phyloP scores from a whole-genome alignment of 2,329 filamentous ascomycete species.

The Fusarium chuoi region DNA sequence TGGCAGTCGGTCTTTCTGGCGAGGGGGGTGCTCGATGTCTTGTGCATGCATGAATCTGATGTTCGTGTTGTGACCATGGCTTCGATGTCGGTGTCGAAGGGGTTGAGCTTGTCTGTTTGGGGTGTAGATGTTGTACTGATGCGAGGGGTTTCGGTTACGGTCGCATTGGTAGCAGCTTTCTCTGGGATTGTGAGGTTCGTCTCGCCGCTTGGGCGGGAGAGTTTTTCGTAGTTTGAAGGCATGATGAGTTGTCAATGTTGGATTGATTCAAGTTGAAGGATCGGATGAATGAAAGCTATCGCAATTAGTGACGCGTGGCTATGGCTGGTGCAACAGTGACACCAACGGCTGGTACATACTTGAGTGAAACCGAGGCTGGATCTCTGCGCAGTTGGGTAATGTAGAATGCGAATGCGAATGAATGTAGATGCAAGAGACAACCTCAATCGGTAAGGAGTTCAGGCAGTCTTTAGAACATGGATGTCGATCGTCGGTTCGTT shows the following conservation, averaged over 20 bases:
- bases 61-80: conserved; percentile 55
- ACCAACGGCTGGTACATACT: conserved; percentile 31
- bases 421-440: not conserved
- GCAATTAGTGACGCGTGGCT: conserved; percentile 32
- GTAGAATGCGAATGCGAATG: not conserved
- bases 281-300: not conserved
- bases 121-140: conserved; percentile 58
- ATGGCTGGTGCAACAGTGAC: conserved; percentile 29
- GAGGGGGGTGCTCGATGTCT: conserved; percentile 40
- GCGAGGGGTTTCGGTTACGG: conserved; percentile 40
- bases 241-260: conserved; percentile 24
- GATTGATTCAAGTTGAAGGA: not conserved
- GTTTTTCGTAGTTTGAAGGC: conserved; percentile 44
- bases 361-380: conserved; percentile 8
- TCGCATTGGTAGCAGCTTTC: conserved; percentile 43
- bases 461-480: conserved; percentile 27
- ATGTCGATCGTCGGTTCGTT: conserved; percentile 32
- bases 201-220: conserved; percentile 39
- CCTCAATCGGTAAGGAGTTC: conserved; percentile 7
- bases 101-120: conserved; percentile 56
- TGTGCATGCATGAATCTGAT: conserved; percentile 48
- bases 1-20: conserved; percentile 59
- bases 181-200: conserved; percentile 43
- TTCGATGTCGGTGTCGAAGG: conserved; percentile 69
- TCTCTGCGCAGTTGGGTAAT: not conserved